phyloP scores from a whole-genome alignment of 495 filamentous ascomycete genomes.

The Beverwykella pulmonaria region DNA sequence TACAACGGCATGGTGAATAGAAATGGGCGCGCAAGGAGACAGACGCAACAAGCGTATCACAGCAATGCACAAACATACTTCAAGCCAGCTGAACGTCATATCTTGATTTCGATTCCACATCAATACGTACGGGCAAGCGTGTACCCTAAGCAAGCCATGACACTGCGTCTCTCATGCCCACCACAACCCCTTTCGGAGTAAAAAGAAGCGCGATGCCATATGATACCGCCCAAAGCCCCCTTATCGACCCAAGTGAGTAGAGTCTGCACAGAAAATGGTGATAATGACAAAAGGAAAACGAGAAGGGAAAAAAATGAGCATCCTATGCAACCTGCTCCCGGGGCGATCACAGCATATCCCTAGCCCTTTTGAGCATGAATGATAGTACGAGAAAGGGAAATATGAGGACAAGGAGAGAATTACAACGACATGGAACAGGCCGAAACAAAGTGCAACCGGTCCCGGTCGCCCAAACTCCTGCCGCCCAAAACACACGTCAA shows the following conservation, averaged over 20 bases:
- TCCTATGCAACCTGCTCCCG: background rate
- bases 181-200: background rate
- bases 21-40: background rate
- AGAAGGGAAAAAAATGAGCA: background rate
- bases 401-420: background rate
- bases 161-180: background rate
- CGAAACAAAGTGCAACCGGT: background rate
- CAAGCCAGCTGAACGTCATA: background rate
- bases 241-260: background rate
- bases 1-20: background rate
- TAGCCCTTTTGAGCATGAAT: background rate
- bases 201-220: background rate
- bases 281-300: background rate
- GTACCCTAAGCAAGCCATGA: background rate
- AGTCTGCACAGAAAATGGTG: no score
- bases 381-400: background rate
- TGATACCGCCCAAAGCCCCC: background rate
- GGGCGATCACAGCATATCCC: background rate
- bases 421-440: background rate
- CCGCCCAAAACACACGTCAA: background rate
- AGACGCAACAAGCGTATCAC: background rate
- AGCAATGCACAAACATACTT: background rate
- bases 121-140: background rate
- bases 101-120: background rate
- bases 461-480: background rate